Evolutionary conservation across 257 asterid genomes (phyloP), one percentile per base, ranked within the genome.

Genomic region (Nicotiana tomentosiformis): DNA sequence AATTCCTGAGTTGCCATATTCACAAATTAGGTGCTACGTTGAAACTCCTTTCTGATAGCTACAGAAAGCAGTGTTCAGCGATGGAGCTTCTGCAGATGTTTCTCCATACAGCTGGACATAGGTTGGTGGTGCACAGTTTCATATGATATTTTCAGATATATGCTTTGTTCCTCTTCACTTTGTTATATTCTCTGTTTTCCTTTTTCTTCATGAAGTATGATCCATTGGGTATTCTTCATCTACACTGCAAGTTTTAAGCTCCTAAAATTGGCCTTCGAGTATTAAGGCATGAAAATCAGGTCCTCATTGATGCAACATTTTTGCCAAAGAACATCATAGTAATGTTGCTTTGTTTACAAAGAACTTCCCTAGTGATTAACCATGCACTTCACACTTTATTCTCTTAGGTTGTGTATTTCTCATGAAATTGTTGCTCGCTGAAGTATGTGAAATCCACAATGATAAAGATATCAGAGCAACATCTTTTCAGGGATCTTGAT

Each of bases 21-120:
- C 66, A 85, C 83, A 94, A 96, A 90, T 89, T 96, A 82, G 99
- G 99, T 32, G 84, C 93, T 77, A 92, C 77, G 66, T 88, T 96
- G 83, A 96, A 92, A 89, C 89, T 93, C 85, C 95, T 96, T 60
- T 58, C 95, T 46, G 99, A 96, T 87, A 94, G 98, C 87, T 96
- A 93, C 85, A 88, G 88, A 88, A 92, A 92, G 84, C 98, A 96
- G 90, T 96, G 95, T 89, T 92, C 98, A 53, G 97, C 98, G 68
- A 83, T 85, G 78, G 99, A 94, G 86, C 87, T 96, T 85, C 74
- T 96, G 43, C 94, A 93, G 92, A 93, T 94, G 99, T 96, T 96
- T 86, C 97, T 96, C 90, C 98, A 90, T 46, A 88, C 93, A 67
- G 82, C 94, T 53, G 97, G 95, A 78, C 87, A 92, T 84, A 92